Evolutionary conservation across 192 early-diverging fungal genomes (phyloP).

Genomic region (Endogone sp.): DNA sequence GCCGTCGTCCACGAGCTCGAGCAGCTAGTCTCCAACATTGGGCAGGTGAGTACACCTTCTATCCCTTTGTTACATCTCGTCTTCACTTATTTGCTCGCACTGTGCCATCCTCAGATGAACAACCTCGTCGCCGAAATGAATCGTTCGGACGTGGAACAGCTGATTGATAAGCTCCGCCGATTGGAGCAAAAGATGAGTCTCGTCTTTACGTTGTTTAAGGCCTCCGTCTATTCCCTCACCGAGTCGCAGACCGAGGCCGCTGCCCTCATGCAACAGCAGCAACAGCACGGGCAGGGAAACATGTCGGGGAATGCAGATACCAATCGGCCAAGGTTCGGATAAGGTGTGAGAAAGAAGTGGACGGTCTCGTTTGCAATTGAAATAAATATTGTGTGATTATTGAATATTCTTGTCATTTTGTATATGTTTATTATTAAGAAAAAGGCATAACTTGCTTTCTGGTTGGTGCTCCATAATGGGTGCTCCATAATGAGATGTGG

Average conservation of each 20-base stretch:
- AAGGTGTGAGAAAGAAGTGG: background rate
- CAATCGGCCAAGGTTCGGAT: background rate
- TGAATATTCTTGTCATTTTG: too few species aligned
- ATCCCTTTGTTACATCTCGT: background rate
- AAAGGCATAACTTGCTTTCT: too few species aligned
- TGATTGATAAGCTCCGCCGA: conserved; percentile 30
- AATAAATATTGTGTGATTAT: too few species aligned
- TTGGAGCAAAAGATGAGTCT: conserved; percentile 34
- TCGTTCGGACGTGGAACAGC: conserved; percentile 14
- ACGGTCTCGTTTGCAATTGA: too few species aligned
- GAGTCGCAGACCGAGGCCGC: conserved; percentile 7
- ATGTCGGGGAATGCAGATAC: conserved; percentile 1
- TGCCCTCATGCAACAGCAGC: background rate
- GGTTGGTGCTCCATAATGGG: too few species aligned
- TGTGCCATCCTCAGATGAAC: conserved; percentile 19
- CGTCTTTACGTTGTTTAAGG: conserved; percentile 34
- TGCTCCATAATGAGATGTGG: too few species aligned
- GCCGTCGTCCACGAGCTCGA: conserved; percentile 9
- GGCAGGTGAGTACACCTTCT: conserved; percentile 2
- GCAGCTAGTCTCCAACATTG: conserved; percentile 9
- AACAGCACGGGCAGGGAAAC: background rate
- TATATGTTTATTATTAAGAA: too few species aligned
- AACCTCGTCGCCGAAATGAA: conserved; percentile 23
- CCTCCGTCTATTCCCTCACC: conserved; percentile 30
- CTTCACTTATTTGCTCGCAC: background rate